phyloP scores from a whole-genome alignment of 371 early-diverging fungal species.

The Thermomucor indicae-seudaticae region DNA sequence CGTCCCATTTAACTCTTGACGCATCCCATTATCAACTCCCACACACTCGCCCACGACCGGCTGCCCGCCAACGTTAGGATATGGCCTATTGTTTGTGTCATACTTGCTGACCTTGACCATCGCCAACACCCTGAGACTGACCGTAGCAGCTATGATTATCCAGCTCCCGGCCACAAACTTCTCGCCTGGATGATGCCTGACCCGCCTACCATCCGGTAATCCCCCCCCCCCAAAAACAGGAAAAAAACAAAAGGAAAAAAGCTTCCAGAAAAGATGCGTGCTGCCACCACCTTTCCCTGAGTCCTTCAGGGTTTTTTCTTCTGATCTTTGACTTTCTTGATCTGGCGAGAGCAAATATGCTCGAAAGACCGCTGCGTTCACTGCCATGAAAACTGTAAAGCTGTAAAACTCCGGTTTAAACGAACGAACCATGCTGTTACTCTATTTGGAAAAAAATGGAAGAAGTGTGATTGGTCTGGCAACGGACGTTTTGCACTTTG shows the following conservation, averaged over 20 bases:
- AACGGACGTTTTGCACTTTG: no score
- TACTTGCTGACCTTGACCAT: neutral
- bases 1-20: no score
- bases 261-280: no score
- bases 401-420: no score
- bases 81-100: neutral
- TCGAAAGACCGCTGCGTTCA: no score
- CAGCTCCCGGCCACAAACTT: neutral
- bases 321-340: neutral
- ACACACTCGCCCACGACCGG: neutral
- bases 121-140: neutral
- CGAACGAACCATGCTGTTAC: no score
- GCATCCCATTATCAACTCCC: conserved; percentile 2
- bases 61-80: neutral
- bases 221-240: no score
- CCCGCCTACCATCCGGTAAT: no score
- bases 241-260: no score
- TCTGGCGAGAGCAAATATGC: neutral
- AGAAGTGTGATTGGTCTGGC: no score
- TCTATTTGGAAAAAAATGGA: no score
- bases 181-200: neutral
- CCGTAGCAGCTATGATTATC: neutral
- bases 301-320: neutral
- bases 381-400: no score
- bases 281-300: neutral